Evolutionary conservation across 805 yeast genomes (phyloP).

Genomic region (Ogataea glucozyma): DNA sequence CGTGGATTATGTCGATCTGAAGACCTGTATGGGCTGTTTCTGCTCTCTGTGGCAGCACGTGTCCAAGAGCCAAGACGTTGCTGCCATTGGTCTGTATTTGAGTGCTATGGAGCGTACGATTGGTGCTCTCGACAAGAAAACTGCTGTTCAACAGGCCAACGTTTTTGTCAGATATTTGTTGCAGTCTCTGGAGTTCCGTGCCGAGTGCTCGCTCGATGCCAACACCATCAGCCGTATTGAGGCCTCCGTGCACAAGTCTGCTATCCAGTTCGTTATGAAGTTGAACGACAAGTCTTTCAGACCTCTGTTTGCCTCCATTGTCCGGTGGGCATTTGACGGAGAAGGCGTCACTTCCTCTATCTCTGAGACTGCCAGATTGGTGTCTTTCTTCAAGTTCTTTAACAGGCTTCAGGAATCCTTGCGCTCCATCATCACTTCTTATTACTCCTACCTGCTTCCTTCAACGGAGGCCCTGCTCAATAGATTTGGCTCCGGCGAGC

Average conservation of each 20-base stretch:
- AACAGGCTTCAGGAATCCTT: slow-evolving; percentile 80
- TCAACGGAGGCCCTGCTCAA: slow-evolving; percentile 58
- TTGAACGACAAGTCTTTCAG: slow-evolving; percentile 91
- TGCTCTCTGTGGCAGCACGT: slow-evolving; percentile 60
- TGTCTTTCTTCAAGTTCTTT: slow-evolving; percentile 83
- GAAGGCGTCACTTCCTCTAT: slow-evolving; percentile 59
- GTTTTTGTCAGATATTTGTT: slow-evolving; percentile 68
- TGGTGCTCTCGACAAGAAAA: slow-evolving; percentile 68
- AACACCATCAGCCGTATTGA: slow-evolving; percentile 83
- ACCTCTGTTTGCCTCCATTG: slow-evolving; percentile 83
- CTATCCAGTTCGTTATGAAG: slow-evolving; percentile 78
- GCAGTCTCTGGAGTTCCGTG: slow-evolving; percentile 70
- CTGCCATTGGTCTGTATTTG: slow-evolving; percentile 68
- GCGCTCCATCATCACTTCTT: slow-evolving; percentile 84
- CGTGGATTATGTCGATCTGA: slow-evolving; percentile 67
- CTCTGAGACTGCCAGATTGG: slow-evolving; percentile 56
- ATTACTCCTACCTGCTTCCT: slow-evolving; percentile 83
- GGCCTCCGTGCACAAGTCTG: slow-evolving; percentile 69
- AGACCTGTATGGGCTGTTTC: slow-evolving; percentile 61
- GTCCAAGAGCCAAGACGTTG: slow-evolving; percentile 35
- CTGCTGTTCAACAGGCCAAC: slow-evolving; percentile 70
- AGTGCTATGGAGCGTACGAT: slow-evolving; percentile 65
- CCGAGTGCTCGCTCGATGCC: slow-evolving; percentile 56
- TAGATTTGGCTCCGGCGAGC: slow-evolving; percentile 45
- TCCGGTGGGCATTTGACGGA: slow-evolving; percentile 90